These are phyloP conservation scores for Didymella keratinophila DNA, from an alignment of 2,329 filamentous ascomycete species.

Conservation along the genomic window DNA sequence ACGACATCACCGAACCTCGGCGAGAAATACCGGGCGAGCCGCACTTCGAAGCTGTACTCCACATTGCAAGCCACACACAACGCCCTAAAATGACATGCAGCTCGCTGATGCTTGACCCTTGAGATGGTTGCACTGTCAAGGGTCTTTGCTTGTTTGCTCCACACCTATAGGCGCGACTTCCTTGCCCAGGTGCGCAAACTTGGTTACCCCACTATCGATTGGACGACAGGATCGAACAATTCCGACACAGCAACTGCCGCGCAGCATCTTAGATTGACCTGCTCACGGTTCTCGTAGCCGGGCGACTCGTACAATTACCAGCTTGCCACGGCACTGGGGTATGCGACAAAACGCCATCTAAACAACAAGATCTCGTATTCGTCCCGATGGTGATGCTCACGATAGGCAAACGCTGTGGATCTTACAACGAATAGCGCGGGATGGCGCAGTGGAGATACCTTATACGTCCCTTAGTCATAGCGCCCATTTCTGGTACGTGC, in stretches of 20 bases:
- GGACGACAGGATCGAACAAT: neutral
- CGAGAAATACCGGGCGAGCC: slow-evolving; percentile 28
- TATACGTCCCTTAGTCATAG: slow-evolving; percentile 24
- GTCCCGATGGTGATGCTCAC: slow-evolving; percentile 18
- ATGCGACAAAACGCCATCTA: slow-evolving; percentile 2
- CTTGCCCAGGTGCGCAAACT: slow-evolving; percentile 16
- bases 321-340: slow-evolving; percentile 8
- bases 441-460: slow-evolving; percentile 19
- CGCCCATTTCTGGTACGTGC: slow-evolving; percentile 14
- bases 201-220: slow-evolving; percentile 26
- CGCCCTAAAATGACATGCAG: slow-evolving; percentile 38
- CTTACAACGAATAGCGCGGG: slow-evolving; percentile 21
- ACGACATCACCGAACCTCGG: slow-evolving; percentile 25
- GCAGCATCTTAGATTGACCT: slow-evolving; percentile 4
- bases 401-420: slow-evolving; percentile 26
- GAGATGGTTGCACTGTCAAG: slow-evolving; percentile 21
- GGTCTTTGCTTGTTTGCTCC: slow-evolving; percentile 31
- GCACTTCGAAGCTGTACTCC: slow-evolving; percentile 25
- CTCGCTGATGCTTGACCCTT: slow-evolving; percentile 25
- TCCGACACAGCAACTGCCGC: slow-evolving; percentile 9
- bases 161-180: slow-evolving; percentile 25
- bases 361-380: slow-evolving; percentile 9
- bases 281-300: neutral
- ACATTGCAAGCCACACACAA: slow-evolving; percentile 22
- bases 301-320: slow-evolving; percentile 11